Evolutionary conservation across 2,329 filamentous ascomycete species (phyloP).

Genomic region (Gaeumannomyces sp.): DNA sequence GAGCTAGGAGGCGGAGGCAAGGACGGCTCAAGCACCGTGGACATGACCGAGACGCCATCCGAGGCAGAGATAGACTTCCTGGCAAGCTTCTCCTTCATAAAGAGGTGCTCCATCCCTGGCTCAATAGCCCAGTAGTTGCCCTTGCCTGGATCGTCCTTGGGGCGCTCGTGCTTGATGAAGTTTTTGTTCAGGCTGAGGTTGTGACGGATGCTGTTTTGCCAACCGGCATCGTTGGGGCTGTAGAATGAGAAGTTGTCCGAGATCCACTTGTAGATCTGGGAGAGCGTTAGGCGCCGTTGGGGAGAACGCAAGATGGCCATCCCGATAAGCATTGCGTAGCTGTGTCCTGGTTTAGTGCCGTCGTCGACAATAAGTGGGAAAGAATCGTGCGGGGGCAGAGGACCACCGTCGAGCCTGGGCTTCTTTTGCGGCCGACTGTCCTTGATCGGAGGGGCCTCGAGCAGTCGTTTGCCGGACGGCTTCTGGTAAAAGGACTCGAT

Average conservation of each 20-base stretch:
- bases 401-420: slow-evolving; percentile 50
- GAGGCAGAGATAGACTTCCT: slow-evolving; percentile 51
- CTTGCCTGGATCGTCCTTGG: slow-evolving; percentile 95
- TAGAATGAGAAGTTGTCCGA: slow-evolving; percentile 93
- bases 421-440: slow-evolving; percentile 65
- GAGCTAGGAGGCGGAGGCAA: slow-evolving; percentile 30
- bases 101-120: slow-evolving; percentile 80
- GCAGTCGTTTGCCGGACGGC: slow-evolving; percentile 53
- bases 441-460: slow-evolving; percentile 68
- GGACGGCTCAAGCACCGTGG: slow-evolving; percentile 46
- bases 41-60: slow-evolving; percentile 54
- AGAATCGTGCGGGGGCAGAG: slow-evolving; percentile 65
- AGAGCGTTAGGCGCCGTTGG: slow-evolving; percentile 75
- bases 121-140: slow-evolving; percentile 97
- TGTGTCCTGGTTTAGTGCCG: slow-evolving; percentile 81
- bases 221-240: slow-evolving; percentile 74
- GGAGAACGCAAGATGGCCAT: slow-evolving; percentile 92
- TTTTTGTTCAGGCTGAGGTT: slow-evolving; percentile 96
- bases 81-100: slow-evolving; percentile 77
- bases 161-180: slow-evolving; percentile 90
- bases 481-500: slow-evolving; percentile 50
- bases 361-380: slow-evolving; percentile 80
- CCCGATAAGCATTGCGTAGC: slow-evolving; percentile 90
- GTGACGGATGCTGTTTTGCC: slow-evolving; percentile 99
- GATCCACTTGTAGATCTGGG: slow-evolving; percentile 99